Base-by-base conservation (phyloP, 75 land plant genomes). In the Azolla pinnata region DNA sequence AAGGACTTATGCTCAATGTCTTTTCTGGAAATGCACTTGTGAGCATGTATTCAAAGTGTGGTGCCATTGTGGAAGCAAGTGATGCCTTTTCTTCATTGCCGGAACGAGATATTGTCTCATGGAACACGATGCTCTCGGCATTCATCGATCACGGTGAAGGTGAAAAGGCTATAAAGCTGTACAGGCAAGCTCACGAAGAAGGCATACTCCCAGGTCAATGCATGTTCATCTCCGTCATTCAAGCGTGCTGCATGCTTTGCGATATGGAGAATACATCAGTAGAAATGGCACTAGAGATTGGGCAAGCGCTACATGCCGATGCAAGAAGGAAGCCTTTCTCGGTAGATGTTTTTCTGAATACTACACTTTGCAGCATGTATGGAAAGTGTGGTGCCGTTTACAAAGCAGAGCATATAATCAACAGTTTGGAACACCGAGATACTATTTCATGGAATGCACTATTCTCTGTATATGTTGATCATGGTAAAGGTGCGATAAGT, bases 401-500 rank as follows among this genome's bases (percentile, higher is more conserved):
- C 14, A 29, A 52, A 27, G 54, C 54, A 52, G 54, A 52, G 54
- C 2, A 52, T 26, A 14, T 52, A 9, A 1, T 52, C 27, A 29
- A 5, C 27, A 1, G 4, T 2, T 23, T 52, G 26, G 2, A 26
- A 4, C 4, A 24, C 7, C 29, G 28, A 3, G 29, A 52, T 27
- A 27, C 27, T 19, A 29, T 52, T 26, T 25, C 29, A 2, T 52
- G 54, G 54, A 52, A 14, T 52, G 54, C 54, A 26, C 2, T 52
- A 29, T 29, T 52, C 5, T 52, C 54, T 10, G 54, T 14, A 24
- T 52, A 52, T 25, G 54, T 52, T 18, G 54, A 52, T 26, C 54
- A 35, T 21, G 29, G 64, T 21, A 17, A 10, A 2, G 63, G 40
- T 46, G 45, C 29, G 19, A 49, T 57, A 48, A 73, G 66, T 1